Conservation (phyloP, 257 asterid species). For the Galeopsis tetrahit region DNA sequence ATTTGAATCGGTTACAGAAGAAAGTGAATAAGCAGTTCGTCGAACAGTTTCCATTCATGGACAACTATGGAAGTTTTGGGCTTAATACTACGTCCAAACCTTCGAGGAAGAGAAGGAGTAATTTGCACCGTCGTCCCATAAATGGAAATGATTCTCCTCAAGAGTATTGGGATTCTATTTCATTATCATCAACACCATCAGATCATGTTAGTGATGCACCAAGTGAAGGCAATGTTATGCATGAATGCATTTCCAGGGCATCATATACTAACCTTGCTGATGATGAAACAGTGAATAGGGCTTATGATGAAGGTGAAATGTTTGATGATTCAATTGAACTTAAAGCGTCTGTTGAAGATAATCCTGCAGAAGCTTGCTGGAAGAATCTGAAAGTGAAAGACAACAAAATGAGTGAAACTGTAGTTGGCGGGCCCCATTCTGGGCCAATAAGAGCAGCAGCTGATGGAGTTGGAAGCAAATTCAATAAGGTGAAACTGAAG, state of each 20-base stretch:
- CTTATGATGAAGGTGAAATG: conserved; percentile 38
- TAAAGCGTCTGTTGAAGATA: conserved; percentile 30
- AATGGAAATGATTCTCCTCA: conserved; percentile 53
- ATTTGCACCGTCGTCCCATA: conserved; percentile 55
- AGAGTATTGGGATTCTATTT: conserved; percentile 51
- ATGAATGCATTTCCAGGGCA: conserved; percentile 37
- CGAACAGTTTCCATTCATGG: conserved; percentile 47
- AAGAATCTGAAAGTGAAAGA: conserved; percentile 34
- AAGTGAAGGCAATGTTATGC: conserved; percentile 47
- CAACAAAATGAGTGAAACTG: conserved; percentile 29
- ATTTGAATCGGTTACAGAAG: conserved; percentile 22
- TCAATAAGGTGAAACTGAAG: conserved; percentile 74
- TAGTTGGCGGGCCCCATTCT: conserved; percentile 32
- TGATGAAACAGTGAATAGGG: conserved; percentile 42
- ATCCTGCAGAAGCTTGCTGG: conserved; percentile 35
- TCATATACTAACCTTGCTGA: conserved; percentile 43
- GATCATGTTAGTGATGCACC: conserved; percentile 57
- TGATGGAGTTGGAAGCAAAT: conserved; percentile 53
- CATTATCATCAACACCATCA: conserved; percentile 66
- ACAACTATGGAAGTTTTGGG: conserved; percentile 44
- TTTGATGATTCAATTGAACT: conserved; percentile 37
- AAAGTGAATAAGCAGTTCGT: conserved; percentile 25
- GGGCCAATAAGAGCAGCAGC: conserved; percentile 39
- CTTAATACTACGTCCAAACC: conserved; percentile 37
- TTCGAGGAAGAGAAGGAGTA: conserved; percentile 64